Evolutionary conservation across 495 filamentous ascomycete species (phyloP).

Genomic region (Hyaloscypha variabilis): DNA sequence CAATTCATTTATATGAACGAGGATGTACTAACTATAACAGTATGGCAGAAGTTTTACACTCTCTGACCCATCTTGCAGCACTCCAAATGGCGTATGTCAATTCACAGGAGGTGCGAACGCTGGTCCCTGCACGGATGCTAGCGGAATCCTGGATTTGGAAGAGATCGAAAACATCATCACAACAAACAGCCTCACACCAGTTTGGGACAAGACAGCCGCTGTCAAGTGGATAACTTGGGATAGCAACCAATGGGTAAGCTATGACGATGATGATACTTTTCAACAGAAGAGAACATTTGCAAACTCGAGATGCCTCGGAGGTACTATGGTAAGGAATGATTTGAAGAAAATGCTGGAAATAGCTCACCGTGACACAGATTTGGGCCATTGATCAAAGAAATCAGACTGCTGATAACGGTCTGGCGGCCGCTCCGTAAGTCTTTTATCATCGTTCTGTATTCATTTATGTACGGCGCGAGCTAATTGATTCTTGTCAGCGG

Average conservation of each 20-base stretch:
- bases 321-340: slow-evolving; percentile 39
- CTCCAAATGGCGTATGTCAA: background rate
- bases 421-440: too few relatives aligned
- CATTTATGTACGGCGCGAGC: too few relatives aligned
- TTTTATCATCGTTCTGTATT: too few relatives aligned
- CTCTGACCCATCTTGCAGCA: background rate
- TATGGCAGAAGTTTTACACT: slow-evolving; percentile 6
- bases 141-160: background rate
- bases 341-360: background rate
- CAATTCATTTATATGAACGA: too few relatives aligned
- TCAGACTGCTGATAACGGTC: too few relatives aligned
- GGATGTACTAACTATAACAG: too few relatives aligned
- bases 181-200: background rate
- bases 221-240: slow-evolving; percentile 42
- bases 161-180: slow-evolving; percentile 16
- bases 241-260: slow-evolving; percentile 46
- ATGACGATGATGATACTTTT: slow-evolving; percentile 45
- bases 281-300: slow-evolving; percentile 45
- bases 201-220: slow-evolving; percentile 24
- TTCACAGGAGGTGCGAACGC: background rate
- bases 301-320: slow-evolving; percentile 36
- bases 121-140: slow-evolving; percentile 1
- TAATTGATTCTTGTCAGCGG: background rate
- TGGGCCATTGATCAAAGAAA: slow-evolving; percentile 41
- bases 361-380: background rate